Evolutionary conservation across 805 yeast species (phyloP), one percentile per base, ranked within the genome.

Genomic region (Wickerhamomyces chaumierensis): DNA sequence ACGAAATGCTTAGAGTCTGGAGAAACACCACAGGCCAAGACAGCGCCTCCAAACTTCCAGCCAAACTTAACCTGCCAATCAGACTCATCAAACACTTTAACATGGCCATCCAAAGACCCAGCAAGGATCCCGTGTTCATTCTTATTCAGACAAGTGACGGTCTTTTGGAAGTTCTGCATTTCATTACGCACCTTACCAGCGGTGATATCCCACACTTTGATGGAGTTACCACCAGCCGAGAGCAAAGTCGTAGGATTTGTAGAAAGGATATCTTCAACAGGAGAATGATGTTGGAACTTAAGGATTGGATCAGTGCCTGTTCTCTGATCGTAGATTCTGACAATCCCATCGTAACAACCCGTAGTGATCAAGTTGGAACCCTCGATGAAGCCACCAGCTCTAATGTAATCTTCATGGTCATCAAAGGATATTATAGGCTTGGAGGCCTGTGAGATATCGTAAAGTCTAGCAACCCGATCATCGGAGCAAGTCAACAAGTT

Each of bases 1-100:
- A 85, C 96, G 46, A 92, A 71, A 64, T 92, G 97, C 62, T 83
- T 81, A 49, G 76, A 51, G 47, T 78, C 73, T 20, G 97, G 96
- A 8, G 96, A 85, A 11, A 85, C 81, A 13, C 88, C 97, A 56
- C 95, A 78, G 50, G 85, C 69, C 48, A 92, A 66, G 0, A 92
- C 96, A 31, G 95, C 94, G 18, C 90, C 86, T 28, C 96, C 95
- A 55, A 83, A 90, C 61, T 88, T 90, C 96, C 97, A 90, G 36
- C 96, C 96, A 56, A 87, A 90, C 57, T 81, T 84, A 43, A 90
- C 95, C 43, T 81, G 82, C 85, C 90, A 88, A 49, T 74, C 71
- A 32, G 73, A 54, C 18, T 80, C 71, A 58, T 88, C 96, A 57
- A 90, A 85, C 34, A 88, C 88, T 60, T 92, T 92, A 42, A 92